These are phyloP conservation scores for Candida verbasci DNA, from an alignment of 805 yeast genomes.

Conservation along the genomic window DNA sequence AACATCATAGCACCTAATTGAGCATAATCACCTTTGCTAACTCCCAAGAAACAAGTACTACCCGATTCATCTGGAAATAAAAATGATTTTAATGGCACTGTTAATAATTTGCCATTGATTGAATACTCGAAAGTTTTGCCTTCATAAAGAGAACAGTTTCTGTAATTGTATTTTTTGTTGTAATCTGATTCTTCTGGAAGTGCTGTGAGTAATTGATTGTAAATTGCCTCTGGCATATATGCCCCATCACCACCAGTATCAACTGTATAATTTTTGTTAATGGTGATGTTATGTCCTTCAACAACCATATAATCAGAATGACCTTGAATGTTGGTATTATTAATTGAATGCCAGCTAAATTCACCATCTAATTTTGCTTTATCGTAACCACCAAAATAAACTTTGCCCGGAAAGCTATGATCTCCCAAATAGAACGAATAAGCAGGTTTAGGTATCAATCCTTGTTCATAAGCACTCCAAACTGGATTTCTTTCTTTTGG, in stretches of 20 bases:
- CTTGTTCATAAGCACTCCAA: neutral
- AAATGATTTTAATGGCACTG: slow-evolving; percentile 1
- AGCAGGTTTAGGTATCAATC: neutral
- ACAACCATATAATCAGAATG: neutral
- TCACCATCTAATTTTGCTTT: no score
- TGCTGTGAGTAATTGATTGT: neutral
- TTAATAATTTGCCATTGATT: neutral
- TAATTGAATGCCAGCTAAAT: neutral
- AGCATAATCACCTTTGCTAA: neutral
- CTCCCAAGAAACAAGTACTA: neutral
- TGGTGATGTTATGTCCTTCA: neutral
- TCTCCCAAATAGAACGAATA: slow-evolving; percentile 1
- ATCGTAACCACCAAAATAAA: slow-evolving; percentile 1
- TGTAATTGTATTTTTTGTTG: neutral
- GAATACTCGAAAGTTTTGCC: neutral
- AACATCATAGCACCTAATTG: neutral
- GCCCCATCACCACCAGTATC: neutral
- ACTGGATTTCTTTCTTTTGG: neutral
- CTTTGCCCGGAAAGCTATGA: neutral
- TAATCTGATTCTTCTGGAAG: neutral
- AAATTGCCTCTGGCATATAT: neutral
- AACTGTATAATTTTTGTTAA: neutral
- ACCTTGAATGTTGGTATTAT: neutral
- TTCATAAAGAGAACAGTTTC: neutral
- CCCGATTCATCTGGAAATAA: neutral